phyloP scores from a whole-genome alignment of 371 early-diverging fungal genomes.

The Amoeboaphelidium protococcarum region DNA sequence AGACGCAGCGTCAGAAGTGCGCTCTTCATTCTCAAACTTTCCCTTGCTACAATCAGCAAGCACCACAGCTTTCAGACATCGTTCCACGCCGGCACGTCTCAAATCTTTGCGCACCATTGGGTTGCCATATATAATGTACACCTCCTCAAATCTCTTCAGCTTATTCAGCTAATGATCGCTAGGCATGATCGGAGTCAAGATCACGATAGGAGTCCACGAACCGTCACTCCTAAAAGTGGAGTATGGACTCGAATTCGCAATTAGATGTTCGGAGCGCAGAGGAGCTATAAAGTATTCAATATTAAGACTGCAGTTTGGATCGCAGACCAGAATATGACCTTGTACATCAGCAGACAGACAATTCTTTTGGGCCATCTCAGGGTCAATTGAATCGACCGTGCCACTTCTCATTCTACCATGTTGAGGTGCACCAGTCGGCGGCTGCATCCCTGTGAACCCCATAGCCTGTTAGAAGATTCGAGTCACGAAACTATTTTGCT shows the following conservation, averaged over 20 bases:
- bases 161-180: conserved; percentile 10
- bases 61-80: conserved; percentile 21
- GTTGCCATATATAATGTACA: conserved; percentile 25
- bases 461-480: not conserved
- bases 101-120: conserved; percentile 25
- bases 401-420: not conserved
- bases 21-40: conserved; percentile 7
- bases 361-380: not conserved
- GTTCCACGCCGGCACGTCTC: conserved; percentile 20
- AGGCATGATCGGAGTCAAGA: conserved; percentile 21
- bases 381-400: conserved; percentile 1
- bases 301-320: conserved; percentile 15
- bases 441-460: not conserved
- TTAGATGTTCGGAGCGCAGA: conserved; percentile 9
- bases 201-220: conserved; percentile 18
- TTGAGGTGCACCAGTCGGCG: not conserved
- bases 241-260: conserved; percentile 2
- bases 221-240: not conserved
- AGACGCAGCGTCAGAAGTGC: conserved; percentile 26
- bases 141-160: conserved; percentile 17
- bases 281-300: conserved; percentile 19
- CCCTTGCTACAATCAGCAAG: conserved; percentile 13
- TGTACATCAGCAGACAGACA: conserved; percentile 5
- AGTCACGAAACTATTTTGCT: not conserved
- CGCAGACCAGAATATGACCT: conserved; percentile 20